phyloP scores from a whole-genome alignment of 768 basidiomycete genomes.

The Pholiota conissans region DNA sequence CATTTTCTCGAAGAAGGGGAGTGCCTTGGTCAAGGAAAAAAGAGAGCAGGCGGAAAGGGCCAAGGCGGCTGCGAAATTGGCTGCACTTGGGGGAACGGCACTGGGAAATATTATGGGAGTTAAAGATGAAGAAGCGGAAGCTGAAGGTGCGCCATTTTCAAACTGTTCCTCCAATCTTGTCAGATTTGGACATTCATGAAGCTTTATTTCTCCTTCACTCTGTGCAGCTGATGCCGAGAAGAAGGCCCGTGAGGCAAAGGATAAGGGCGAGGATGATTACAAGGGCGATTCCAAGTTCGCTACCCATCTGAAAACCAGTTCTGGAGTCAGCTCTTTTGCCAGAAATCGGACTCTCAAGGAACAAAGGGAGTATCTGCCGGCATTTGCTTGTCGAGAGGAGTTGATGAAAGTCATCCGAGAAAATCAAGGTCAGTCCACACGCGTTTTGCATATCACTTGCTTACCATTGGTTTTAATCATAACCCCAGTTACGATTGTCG shows the following conservation, averaged over 20 bases:
- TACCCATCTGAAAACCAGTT: constrained; percentile 79
- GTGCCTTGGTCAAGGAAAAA: constrained; percentile 90
- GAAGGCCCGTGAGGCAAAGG: constrained; percentile 50
- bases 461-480: constrained; percentile 3
- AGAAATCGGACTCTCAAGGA: constrained; percentile 84
- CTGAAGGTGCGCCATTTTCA: constrained; percentile 67
- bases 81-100: constrained; percentile 86
- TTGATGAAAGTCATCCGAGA: constrained; percentile 86
- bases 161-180: constrained; percentile 23
- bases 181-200: constrained; percentile 82
- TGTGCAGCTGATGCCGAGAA: constrained; percentile 55
- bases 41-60: constrained; percentile 95
- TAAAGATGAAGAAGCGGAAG: constrained; percentile 90
- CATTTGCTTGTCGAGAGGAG: constrained; percentile 96
- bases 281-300: constrained; percentile 98
- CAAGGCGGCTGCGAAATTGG: constrained; percentile 95
- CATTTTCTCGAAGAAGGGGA: constrained; percentile 96
- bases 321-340: constrained; percentile 82
- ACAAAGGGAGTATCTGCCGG: constrained; percentile 95
- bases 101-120: constrained; percentile 99
- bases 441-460: background rate
- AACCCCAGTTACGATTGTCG: constrained; percentile 79
- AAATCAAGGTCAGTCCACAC: constrained; percentile 86
- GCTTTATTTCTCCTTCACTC: constrained; percentile 35
- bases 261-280: constrained; percentile 68